Evolutionary conservation across 768 basidiomycete species (phyloP), one percentile per base, ranked within the genome.

Genomic region (Butyriboletus loyo): DNA sequence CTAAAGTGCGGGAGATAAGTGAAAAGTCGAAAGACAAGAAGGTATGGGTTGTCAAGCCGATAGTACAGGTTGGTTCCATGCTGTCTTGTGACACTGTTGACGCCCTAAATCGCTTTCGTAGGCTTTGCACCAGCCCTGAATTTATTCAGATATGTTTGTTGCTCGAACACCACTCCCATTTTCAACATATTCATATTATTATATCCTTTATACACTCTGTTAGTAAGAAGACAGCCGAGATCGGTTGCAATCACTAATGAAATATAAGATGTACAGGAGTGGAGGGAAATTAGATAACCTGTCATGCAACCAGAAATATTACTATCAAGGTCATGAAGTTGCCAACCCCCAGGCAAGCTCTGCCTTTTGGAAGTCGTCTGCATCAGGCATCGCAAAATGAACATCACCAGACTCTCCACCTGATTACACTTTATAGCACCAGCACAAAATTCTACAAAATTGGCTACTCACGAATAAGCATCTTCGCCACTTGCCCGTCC

Each of bases 1-100:
- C 83, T 3, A 92, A 92, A 66, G 75, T 94, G 34, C 76, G 80
- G 41, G 89, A 92, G 67, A 78, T 92, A 13, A 77, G 81, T 15
- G 87, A 85, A 69, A 92, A 88, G 63, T 84, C 81, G 60, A 87
- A 81, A 65, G 80, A 83, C 52, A 82, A 77, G 72, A 89, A 82
- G 65, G 69, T 84, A 53, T 94, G 92, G 92, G 70, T 86, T 31
- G 75, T 92, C 28, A 87, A 84, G 34, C 56, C 59, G 13, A 51
- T 34, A 35, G 47, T 46, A 39, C 54, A 53, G 56, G 56, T 57
- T 28, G 14, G 50, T 54, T 19, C 13, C 15, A 15, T 35, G 11
- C 9, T 22, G 6, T 25, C 19, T 24, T 50, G 11, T 37, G 27
- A 49, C 7, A 15, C 4, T 31, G n/a, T 45, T 27, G 13, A 46